Percentiles rank a stretch among this genome's conserved stretches.
Conservation (phyloP, 768 basidiomycete genomes). For the Ephemerocybe angulata region DNA sequence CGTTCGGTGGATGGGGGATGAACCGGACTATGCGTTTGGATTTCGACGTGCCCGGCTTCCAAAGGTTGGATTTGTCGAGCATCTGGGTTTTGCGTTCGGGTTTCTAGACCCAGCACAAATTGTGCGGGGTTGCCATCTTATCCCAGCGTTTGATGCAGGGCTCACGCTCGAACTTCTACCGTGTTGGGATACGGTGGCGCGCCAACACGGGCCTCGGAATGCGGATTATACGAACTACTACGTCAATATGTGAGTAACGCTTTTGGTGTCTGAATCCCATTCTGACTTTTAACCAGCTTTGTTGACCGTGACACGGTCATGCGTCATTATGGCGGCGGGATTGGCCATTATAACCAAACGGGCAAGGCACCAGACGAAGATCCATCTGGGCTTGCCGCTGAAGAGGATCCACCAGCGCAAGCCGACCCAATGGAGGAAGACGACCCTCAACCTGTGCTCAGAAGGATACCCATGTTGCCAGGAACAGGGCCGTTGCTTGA, state of each 20-base stretch:
- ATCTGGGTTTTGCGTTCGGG: slow-evolving; percentile 26
- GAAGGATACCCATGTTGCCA: too few relatives aligned
- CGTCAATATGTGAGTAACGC: slow-evolving; percentile 31
- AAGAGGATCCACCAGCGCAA: too few relatives aligned
- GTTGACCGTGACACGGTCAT: slow-evolving; percentile 39
- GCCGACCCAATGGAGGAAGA: too few relatives aligned
- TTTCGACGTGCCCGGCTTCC: slow-evolving; percentile 28
- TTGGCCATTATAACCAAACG: slow-evolving; percentile 7
- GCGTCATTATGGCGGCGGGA: slow-evolving; percentile 12
- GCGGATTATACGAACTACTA: slow-evolving; percentile 29
- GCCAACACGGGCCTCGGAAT: not conserved
- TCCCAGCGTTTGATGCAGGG: slow-evolving; percentile 30
- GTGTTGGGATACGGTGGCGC: not conserved
- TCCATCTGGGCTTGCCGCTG: too few relatives aligned
- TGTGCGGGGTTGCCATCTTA: slow-evolving; percentile 30
- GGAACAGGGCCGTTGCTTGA: too few relatives aligned
- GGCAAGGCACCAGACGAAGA: too few relatives aligned
- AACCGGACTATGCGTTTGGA: slow-evolving; percentile 23
- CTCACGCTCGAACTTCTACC: slow-evolving; percentile 14
- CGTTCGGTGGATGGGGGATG: slow-evolving; percentile 35
- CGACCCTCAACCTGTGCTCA: too few relatives aligned
- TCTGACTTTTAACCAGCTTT: slow-evolving; percentile 23
- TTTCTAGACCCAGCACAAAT: slow-evolving; percentile 33
- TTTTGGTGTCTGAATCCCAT: not conserved
- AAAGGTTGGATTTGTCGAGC: slow-evolving; percentile 33